These are phyloP conservation scores for Metschnikowia kofuensis DNA, from an alignment of 805 yeast genomes.

Conservation along the genomic window DNA sequence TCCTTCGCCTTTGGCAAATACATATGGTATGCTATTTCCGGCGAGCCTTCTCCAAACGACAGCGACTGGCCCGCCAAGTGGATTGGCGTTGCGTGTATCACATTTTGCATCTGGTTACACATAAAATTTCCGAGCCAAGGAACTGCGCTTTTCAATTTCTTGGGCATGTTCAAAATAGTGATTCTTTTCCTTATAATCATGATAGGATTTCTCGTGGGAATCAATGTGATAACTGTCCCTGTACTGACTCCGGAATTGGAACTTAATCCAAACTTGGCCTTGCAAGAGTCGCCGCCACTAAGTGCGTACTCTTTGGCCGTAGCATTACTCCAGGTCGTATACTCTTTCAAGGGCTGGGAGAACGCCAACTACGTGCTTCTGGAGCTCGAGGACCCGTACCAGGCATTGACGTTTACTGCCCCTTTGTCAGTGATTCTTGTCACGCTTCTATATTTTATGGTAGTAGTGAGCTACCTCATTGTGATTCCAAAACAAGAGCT, in stretches of 20 bases:
- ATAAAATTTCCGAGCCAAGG: slow-evolving; percentile 48
- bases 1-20: slow-evolving; percentile 65
- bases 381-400: slow-evolving; percentile 55
- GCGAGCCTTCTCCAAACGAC: slow-evolving; percentile 25
- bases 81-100: slow-evolving; percentile 48
- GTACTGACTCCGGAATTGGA: slow-evolving; percentile 11
- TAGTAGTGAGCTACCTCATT: slow-evolving; percentile 55
- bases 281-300: slow-evolving; percentile 28
- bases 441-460: slow-evolving; percentile 52
- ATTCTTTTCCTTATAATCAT: slow-evolving; percentile 48
- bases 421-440: slow-evolving; percentile 54
- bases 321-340: slow-evolving; percentile 56
- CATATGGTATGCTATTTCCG: slow-evolving; percentile 37
- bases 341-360: slow-evolving; percentile 71
- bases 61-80: slow-evolving; percentile 34
- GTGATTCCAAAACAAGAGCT: slow-evolving; percentile 50
- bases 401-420: slow-evolving; percentile 58
- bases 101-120: slow-evolving; percentile 48
- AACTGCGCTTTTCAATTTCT: slow-evolving; percentile 47
- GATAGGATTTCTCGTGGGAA: slow-evolving; percentile 43
- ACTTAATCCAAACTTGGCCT: background rate
- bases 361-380: slow-evolving; percentile 62
- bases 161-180: slow-evolving; percentile 54
- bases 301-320: slow-evolving; percentile 49
- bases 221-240: slow-evolving; percentile 28